These are phyloP conservation scores for Cladochytrium tenue DNA, from an alignment of 371 early-diverging fungal species.

Conservation along the genomic window DNA sequence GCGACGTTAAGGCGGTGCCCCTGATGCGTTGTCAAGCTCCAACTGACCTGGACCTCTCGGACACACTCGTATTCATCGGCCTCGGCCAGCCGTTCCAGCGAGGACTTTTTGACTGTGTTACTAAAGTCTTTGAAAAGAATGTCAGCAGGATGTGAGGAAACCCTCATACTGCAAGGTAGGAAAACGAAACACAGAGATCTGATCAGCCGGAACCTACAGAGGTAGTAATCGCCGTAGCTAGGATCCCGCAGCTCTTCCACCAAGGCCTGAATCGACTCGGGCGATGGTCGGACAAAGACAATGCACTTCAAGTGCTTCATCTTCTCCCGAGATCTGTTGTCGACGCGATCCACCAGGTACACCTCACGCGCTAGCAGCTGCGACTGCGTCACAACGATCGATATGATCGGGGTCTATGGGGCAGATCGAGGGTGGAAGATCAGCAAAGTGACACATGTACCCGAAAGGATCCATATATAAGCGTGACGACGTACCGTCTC, in stretches of 20 bases:
- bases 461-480: neutral
- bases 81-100: constrained; percentile 91
- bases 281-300: constrained; percentile 84
- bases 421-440: neutral
- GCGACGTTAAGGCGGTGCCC: neutral
- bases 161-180: constrained; percentile 73
- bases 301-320: constrained; percentile 94
- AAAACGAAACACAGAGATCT: constrained; percentile 77
- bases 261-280: constrained; percentile 77
- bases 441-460: neutral
- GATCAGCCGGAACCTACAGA: constrained; percentile 78
- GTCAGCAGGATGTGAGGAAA: constrained; percentile 66
- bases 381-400: constrained; percentile 88
- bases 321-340: constrained; percentile 78
- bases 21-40: neutral
- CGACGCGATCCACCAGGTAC: constrained; percentile 90
- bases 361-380: constrained; percentile 85
- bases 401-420: constrained; percentile 84
- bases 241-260: constrained; percentile 89
- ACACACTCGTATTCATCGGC: constrained; percentile 92
- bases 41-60: constrained; percentile 80
- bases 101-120: constrained; percentile 83
- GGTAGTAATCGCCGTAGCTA: constrained; percentile 89
- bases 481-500: constrained; percentile 74
- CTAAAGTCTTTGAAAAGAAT: constrained; percentile 87